Percentiles rank a stretch among this genome's conserved stretches.
These are phyloP conservation scores for Stephania japonica DNA, from an alignment of 164 flowering plant genomes.

Conservation along the genomic window DNA sequence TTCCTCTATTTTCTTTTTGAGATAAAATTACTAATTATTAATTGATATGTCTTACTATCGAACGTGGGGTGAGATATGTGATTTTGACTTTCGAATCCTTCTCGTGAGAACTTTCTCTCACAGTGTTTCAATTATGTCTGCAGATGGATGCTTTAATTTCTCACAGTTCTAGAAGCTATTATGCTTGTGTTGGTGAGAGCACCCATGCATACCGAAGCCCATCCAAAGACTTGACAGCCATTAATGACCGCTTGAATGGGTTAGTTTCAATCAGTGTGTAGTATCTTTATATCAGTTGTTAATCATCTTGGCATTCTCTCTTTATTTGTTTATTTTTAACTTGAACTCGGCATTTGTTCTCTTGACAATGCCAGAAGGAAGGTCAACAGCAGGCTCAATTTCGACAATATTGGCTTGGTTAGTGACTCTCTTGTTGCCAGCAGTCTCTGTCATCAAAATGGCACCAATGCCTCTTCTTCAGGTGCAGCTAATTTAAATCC, in stretches of 20 bases:
- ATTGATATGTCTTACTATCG: background rate
- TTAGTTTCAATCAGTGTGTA: slow-evolving; percentile 20
- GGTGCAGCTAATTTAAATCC: slow-evolving; percentile 15
- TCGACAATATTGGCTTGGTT: slow-evolving; percentile 73
- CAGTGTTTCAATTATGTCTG: slow-evolving; percentile 3
- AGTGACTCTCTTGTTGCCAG: slow-evolving; percentile 72
- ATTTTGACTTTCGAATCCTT: background rate
- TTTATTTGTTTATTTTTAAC: background rate
- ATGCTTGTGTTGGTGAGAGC: slow-evolving; percentile 99
- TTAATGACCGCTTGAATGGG: slow-evolving; percentile 86
- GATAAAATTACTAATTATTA: background rate
- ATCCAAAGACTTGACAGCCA: slow-evolving; percentile 86
- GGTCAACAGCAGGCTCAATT: slow-evolving; percentile 57
- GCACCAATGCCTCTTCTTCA: slow-evolving; percentile 40
- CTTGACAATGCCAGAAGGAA: slow-evolving; percentile 34
- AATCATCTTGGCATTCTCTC: background rate
- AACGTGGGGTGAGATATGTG: background rate
- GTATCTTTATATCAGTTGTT: background rate
- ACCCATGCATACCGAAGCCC: slow-evolving; percentile 98
- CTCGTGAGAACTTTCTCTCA: background rate
- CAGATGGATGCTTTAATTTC: slow-evolving; percentile 96
- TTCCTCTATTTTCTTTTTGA: background rate
- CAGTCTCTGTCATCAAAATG: slow-evolving; percentile 62
- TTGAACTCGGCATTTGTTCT: background rate
- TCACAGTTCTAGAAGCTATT: slow-evolving; percentile 84